Conservation (phyloP, 1,139 yeast genomes). For the Meyerozyma athensensis region DNA sequence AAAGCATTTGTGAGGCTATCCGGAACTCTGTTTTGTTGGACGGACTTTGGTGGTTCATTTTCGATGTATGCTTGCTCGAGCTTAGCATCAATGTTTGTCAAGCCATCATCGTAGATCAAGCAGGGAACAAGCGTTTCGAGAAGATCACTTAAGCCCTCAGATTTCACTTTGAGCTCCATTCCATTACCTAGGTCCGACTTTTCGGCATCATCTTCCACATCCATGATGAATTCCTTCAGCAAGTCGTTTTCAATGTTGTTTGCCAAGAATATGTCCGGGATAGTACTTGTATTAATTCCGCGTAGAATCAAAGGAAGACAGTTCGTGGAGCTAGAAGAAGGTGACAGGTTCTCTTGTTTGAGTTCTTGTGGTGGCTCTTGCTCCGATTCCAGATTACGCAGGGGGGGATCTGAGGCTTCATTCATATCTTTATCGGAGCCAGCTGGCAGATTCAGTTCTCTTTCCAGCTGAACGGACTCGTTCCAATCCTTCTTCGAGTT, state of each 20-base stretch:
- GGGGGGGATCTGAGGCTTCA: background rate
- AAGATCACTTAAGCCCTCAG: conserved; percentile 26
- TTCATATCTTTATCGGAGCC: background rate
- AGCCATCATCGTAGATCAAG: conserved; percentile 36
- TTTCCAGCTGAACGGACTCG: background rate
- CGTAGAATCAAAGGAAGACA: conserved; percentile 62
- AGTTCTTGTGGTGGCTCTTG: background rate
- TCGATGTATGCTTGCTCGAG: conserved; percentile 5
- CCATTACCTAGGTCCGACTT: conserved; percentile 29
- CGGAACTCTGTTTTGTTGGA: background rate
- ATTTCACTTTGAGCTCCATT: conserved; percentile 28
- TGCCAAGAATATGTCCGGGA: conserved; percentile 48
- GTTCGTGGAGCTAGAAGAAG: conserved; percentile 39
- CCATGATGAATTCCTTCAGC: conserved; percentile 25
- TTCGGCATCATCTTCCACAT: conserved; percentile 34
- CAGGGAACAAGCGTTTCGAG: conserved; percentile 31
- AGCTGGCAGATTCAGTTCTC: background rate
- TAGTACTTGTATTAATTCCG: conserved; percentile 54
- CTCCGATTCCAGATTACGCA: background rate
- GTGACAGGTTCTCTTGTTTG: conserved; percentile 1
- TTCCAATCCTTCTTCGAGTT: background rate
- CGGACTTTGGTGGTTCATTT: background rate
- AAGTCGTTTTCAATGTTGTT: conserved; percentile 25
- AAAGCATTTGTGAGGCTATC: background rate
- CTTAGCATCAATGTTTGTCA: conserved; percentile 16